Evolutionary conservation across 2,329 filamentous ascomycete species (phyloP), one percentile per base, ranked within the genome.

Genomic region (Shiraia sp.): DNA sequence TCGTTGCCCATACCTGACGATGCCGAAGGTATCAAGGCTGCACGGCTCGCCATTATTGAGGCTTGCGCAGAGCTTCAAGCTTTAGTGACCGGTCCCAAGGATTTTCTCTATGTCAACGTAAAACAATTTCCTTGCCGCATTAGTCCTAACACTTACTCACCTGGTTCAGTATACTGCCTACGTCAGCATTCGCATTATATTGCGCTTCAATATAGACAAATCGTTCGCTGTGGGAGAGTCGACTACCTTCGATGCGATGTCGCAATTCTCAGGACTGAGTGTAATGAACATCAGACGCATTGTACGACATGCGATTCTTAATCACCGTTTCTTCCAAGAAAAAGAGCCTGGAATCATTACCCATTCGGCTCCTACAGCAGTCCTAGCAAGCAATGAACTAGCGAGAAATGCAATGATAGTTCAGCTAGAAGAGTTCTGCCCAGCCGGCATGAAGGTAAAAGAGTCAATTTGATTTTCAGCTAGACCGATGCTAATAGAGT

Each of bases 241-340:
- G 17, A 46, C 31, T 5, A 46, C 46, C 3, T 52, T 49, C 25
- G 36, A 49, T 16, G 40, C 38, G 16, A 49, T 52, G 46, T 37
- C 42, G 10, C n/a, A 32, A 32, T 37, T 39, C 13, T 49, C 45
- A 3, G 42, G 49, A 2, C 28, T 52, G 6, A 43, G 25, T 13
- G 42, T 42, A 3, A 37, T 37, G 28, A 46, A 44, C 23, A 34
- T 46, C 19, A 24, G 16, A 33, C 45, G 49, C 3, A 19, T 46
- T 25, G 36, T 52, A 2, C 16, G 46, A 39, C 47, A 51, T 35
- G 47, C 44, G 22, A 51, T 51, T 15, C 9, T 46, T 5, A 48
- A 48, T 25, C 44, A 51, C 32, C 32, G 40, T 9, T 45, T 51
- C 31, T 51, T 51, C n/a, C 32, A 35, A 42, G 42, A 45, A 47